Conservation (phyloP, 768 basidiomycete genomes). For the Naganishia kalamii region DNA sequence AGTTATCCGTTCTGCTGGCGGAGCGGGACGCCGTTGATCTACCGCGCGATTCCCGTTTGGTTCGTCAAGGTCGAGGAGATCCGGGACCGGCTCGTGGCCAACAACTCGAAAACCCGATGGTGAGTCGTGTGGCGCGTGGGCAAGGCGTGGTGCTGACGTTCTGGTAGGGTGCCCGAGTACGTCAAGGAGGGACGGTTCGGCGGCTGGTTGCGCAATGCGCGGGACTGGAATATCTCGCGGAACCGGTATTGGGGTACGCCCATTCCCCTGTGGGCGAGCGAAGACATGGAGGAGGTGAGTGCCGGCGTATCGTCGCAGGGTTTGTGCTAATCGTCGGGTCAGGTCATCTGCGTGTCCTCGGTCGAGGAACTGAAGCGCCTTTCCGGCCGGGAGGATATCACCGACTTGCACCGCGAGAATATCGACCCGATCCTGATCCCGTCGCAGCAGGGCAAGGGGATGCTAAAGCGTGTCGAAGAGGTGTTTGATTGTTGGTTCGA, state of each 20-base stretch:
- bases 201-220: slow-evolving; percentile 95
- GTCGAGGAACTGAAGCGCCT: slow-evolving; percentile 78
- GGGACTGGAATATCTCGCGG: slow-evolving; percentile 98
- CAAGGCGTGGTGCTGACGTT: neutral
- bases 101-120: slow-evolving; percentile 89
- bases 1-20: slow-evolving; percentile 98
- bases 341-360: slow-evolving; percentile 82
- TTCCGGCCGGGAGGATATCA: slow-evolving; percentile 76
- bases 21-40: slow-evolving; percentile 92
- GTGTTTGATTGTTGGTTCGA: slow-evolving; percentile 99
- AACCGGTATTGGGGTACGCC: slow-evolving; percentile 99
- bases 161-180: slow-evolving; percentile 73
- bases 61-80: slow-evolving; percentile 83
- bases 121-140: slow-evolving; percentile 5
- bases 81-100: slow-evolving; percentile 75
- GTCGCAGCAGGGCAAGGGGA: slow-evolving; percentile 77
- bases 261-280: slow-evolving; percentile 90
- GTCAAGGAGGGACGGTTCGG: slow-evolving; percentile 91
- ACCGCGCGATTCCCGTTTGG: slow-evolving; percentile 94
- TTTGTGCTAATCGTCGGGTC: slow-evolving; percentile 1
- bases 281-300: slow-evolving; percentile 78
- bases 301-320: too few species aligned
- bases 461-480: slow-evolving; percentile 82
- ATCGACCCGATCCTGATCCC: slow-evolving; percentile 97
- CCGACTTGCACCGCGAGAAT: slow-evolving; percentile 84